Percentiles rank a stretch among this genome's conserved stretches.
These are phyloP conservation scores for Fusarium agapanthi DNA, from an alignment of 2,329 filamentous ascomycete species.

Conservation along the genomic window DNA sequence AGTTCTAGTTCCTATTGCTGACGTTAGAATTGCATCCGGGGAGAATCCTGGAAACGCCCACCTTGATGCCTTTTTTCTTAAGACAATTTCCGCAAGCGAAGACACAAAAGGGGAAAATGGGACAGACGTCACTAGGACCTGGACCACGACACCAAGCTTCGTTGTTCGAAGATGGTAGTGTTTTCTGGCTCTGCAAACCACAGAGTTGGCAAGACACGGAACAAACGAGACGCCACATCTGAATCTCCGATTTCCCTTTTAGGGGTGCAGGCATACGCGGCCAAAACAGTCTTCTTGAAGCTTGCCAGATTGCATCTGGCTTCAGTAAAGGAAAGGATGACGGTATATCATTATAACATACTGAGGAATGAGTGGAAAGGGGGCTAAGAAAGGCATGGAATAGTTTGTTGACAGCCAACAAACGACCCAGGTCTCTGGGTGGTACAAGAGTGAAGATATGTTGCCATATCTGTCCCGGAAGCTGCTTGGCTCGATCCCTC, in stretches of 20 bases:
- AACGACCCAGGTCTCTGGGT: conserved; percentile 68
- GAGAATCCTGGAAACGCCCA: conserved; percentile 50
- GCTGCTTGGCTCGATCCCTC: conserved; percentile 41
- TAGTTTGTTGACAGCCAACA: conserved; percentile 72
- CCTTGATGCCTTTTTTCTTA: conserved; percentile 68
- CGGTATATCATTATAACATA: conserved; percentile 8
- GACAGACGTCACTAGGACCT: conserved; percentile 65
- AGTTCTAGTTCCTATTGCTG: conserved; percentile 73
- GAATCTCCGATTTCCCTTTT: conserved; percentile 70
- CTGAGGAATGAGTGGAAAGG: conserved; percentile 44
- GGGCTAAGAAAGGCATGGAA: conserved; percentile 70
- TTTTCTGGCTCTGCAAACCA: conserved; percentile 49
- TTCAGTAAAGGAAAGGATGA: conserved; percentile 51
- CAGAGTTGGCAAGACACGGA: conserved; percentile 75
- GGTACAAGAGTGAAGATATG: conserved; percentile 73
- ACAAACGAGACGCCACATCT: conserved; percentile 79
- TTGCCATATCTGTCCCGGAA: conserved; percentile 74
- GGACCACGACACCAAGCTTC: conserved; percentile 67
- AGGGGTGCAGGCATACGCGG: conserved; percentile 76
- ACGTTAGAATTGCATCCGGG: conserved; percentile 30
- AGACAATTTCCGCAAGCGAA: conserved; percentile 75
- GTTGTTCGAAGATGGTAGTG: conserved; percentile 42
- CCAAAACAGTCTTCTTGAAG: conserved; percentile 71
- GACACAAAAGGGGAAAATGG: conserved; percentile 77
- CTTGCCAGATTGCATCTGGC: conserved; percentile 75